A percentile compares a stretch with the other conserved stretches of the same genome.
These are phyloP conservation scores for Lachancea mirantina DNA, from an alignment of 805 yeast species.

Conservation along the genomic window DNA sequence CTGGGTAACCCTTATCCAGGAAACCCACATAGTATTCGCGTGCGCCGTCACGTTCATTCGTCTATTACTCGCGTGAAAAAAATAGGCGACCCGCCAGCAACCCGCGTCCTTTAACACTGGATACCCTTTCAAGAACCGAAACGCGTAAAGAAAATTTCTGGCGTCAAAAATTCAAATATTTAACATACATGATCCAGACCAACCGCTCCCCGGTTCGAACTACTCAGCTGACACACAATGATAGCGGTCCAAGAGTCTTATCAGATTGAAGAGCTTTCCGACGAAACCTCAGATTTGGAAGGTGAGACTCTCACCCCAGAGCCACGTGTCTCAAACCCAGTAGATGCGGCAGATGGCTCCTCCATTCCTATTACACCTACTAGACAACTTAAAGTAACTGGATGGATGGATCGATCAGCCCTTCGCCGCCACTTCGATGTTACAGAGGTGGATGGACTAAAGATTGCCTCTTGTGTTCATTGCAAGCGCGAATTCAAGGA, in stretches of 20 bases:
- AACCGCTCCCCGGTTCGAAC: neutral
- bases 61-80: slow-evolving; percentile 1
- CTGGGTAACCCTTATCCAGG: neutral
- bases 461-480: slow-evolving; percentile 1
- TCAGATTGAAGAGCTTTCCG: no score
- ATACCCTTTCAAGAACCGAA: slow-evolving; percentile 1
- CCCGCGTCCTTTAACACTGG: neutral
- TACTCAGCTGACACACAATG: no score
- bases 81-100: neutral
- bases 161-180: neutral
- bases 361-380: no score
- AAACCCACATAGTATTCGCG: slow-evolving; percentile 1
- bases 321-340: no score
- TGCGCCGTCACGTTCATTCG: neutral
- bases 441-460: neutral
- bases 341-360: no score
- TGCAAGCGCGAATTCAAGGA: slow-evolving; percentile 1
- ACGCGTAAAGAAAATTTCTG: slow-evolving; percentile 1
- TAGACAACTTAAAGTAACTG: no score
- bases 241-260: no score
- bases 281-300: no score
- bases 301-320: no score
- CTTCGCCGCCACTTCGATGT: slow-evolving; percentile 1
- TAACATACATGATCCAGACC: neutral
- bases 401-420: slow-evolving; percentile 2